phyloP scores from a whole-genome alignment of 1,284 basidiomycete species.

The Mrakiaceae sp. region DNA sequence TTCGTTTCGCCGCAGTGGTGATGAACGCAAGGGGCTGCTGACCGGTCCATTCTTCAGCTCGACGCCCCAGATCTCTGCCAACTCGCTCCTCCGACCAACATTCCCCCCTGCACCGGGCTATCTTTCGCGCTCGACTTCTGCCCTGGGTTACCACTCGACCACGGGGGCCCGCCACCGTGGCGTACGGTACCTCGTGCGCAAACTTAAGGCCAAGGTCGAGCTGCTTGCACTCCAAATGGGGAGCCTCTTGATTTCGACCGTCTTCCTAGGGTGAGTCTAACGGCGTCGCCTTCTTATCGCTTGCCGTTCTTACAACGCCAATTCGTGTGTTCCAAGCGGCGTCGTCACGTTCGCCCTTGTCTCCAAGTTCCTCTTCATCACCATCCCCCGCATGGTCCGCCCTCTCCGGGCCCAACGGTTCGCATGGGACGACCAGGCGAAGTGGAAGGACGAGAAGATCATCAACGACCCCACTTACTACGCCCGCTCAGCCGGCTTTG shows the following conservation, averaged over 20 bases:
- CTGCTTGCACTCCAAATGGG: conserved; percentile 39
- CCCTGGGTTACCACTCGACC: too few species aligned
- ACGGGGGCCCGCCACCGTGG: neutral
- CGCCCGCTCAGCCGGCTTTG: conserved; percentile 44
- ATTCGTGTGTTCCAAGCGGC: conserved; percentile 15
- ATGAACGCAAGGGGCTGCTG: neutral
- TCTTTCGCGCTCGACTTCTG: conserved; percentile 1
- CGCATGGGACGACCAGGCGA: conserved; percentile 43
- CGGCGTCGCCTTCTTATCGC: neutral
- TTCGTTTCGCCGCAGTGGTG: neutral
- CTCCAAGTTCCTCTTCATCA: conserved; percentile 24
- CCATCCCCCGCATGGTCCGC: conserved; percentile 28
- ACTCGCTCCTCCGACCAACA: conserved; percentile 28
- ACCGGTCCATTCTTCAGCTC: neutral
- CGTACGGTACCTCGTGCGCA: neutral
- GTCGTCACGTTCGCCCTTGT: conserved; percentile 37
- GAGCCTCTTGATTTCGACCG: conserved; percentile 41
- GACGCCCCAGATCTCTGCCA: conserved; percentile 12
- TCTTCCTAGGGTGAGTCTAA: conserved; percentile 34
- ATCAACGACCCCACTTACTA: conserved; percentile 48
- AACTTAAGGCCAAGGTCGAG: conserved; percentile 24
- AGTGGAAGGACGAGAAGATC: conserved; percentile 42
- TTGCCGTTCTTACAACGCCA: neutral
- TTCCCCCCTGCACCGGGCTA: conserved; percentile 34
- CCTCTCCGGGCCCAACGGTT: conserved; percentile 27